Evolutionary conservation across 1,284 basidiomycete genomes (phyloP).

Genomic region (Trichosporon sp.): DNA sequence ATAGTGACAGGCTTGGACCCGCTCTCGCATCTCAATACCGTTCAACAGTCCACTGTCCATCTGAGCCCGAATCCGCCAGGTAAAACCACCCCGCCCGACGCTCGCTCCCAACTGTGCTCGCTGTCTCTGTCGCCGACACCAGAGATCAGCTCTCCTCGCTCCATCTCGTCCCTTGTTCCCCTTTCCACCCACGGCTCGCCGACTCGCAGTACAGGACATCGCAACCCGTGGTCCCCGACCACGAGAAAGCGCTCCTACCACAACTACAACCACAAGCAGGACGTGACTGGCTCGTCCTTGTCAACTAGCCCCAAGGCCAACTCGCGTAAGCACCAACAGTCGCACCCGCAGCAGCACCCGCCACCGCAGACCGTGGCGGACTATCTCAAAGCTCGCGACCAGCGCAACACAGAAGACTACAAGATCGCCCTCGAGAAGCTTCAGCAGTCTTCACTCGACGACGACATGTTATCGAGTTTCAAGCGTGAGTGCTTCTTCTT

Average conservation of each 20-base stretch:
- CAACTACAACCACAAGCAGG: slow-evolving; percentile 4
- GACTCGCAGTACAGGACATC: neutral
- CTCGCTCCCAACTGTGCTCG: neutral
- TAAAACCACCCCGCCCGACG: neutral
- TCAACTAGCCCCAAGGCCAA: neutral
- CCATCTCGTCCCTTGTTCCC: slow-evolving; percentile 18
- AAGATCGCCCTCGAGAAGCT: slow-evolving; percentile 38
- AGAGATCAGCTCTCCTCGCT: slow-evolving; percentile 4
- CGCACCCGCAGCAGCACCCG: neutral
- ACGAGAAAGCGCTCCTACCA: slow-evolving; percentile 1
- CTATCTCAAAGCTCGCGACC: neutral
- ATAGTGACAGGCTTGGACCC: slow-evolving; percentile 6
- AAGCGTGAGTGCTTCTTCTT: slow-evolving; percentile 47
- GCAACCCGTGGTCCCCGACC: neutral
- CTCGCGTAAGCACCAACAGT: neutral
- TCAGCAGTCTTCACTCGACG: slow-evolving; percentile 40
- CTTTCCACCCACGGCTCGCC: slow-evolving; percentile 4
- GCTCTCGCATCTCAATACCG: neutral
- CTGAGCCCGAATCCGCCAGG: neutral
- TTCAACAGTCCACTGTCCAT: neutral
- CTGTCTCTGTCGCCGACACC: slow-evolving; percentile 8
- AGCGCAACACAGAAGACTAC: slow-evolving; percentile 31
- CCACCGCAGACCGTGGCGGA: neutral
- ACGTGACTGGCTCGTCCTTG: slow-evolving; percentile 6
- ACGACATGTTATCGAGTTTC: slow-evolving; percentile 53